A percentile compares a stretch with the other conserved stretches of the same genome.
Conservation (phyloP, 495 filamentous ascomycete species). For the Penicillium verhagenii region DNA sequence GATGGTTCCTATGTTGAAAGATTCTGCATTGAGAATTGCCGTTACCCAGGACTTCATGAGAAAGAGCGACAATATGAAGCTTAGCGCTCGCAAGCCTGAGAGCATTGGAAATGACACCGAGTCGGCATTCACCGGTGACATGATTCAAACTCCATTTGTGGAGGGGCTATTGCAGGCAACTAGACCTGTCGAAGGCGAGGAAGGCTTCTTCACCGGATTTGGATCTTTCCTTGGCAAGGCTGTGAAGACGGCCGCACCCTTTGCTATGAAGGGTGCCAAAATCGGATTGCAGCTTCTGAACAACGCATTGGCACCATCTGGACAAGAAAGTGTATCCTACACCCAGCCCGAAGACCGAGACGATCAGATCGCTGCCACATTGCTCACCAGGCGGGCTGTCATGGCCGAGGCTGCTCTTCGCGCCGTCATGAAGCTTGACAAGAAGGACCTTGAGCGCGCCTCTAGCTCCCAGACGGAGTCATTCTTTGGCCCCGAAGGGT, state of each 20-base stretch:
- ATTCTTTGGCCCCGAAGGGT: not conserved
- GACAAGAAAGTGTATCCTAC: not conserved
- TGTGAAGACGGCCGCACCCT: not conserved
- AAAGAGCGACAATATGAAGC: not conserved
- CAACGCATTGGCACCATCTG: not conserved
- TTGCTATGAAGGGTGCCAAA: not conserved
- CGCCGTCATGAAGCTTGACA: not conserved
- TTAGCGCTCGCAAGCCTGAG: not conserved
- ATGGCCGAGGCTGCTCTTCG: not conserved
- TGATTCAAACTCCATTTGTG: not conserved
- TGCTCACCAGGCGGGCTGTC: not conserved
- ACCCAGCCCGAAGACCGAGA: not conserved
- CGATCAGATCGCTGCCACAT: not conserved
- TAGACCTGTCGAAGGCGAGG: not conserved
- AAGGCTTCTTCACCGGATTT: not conserved
- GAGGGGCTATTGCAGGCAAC: not conserved
- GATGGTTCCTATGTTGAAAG: not conserved
- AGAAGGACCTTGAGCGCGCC: not conserved
- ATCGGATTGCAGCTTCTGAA: not conserved
- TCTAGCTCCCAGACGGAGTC: not conserved
- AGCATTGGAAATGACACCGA: not conserved
- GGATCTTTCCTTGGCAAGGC: not conserved
- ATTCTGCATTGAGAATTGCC: not conserved
- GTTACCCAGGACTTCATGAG: not conserved
- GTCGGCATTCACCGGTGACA: not conserved